Evolutionary conservation across 768 basidiomycete genomes (phyloP).

Genomic region (Lactarius hatsudake): DNA sequence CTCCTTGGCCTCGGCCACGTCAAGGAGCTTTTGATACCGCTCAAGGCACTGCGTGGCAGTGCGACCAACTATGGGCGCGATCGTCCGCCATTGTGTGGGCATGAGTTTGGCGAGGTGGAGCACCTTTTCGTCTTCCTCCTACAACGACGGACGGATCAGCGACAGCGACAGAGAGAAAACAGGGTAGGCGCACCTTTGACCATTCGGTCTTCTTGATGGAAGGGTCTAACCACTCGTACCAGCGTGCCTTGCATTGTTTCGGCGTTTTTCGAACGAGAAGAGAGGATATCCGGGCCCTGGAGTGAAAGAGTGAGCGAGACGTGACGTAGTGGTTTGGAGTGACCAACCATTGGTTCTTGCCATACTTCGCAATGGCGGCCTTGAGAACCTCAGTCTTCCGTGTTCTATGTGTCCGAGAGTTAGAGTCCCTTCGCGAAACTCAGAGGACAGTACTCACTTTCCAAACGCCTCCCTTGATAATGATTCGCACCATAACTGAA

Average conservation of each 20-base stretch:
- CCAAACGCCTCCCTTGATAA: conserved; percentile 92
- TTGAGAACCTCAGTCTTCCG: conserved; percentile 98
- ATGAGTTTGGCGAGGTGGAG: conserved; percentile 97
- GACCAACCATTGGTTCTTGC: conserved; percentile 88
- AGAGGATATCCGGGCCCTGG: conserved; percentile 95
- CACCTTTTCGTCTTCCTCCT: conserved; percentile 98
- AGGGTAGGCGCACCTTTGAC: conserved; percentile 73
- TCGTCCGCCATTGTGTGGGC: conserved; percentile 99
- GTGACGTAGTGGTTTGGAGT: not conserved
- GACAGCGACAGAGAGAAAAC: not conserved
- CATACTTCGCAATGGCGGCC: conserved; percentile 96
- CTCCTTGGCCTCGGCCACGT: conserved; percentile 96
- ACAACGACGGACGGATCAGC: not conserved
- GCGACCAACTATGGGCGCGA: conserved; percentile 96
- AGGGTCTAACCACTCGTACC: conserved; percentile 99
- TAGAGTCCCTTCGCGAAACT: not conserved
- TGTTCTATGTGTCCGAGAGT: conserved; percentile 57
- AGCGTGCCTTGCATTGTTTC: conserved; percentile 98
- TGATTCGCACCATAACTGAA: conserved; percentile 73
- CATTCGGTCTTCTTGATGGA: conserved; percentile 99
- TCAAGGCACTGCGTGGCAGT: conserved; percentile 98
- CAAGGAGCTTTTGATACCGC: conserved; percentile 95
- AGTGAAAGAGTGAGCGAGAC: conserved; percentile 12
- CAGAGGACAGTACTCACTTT: conserved; percentile 49
- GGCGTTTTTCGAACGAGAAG: conserved; percentile 97